Base-by-base conservation (phyloP, 1,139 yeast species). In the Blastobotrys aristatus region DNA sequence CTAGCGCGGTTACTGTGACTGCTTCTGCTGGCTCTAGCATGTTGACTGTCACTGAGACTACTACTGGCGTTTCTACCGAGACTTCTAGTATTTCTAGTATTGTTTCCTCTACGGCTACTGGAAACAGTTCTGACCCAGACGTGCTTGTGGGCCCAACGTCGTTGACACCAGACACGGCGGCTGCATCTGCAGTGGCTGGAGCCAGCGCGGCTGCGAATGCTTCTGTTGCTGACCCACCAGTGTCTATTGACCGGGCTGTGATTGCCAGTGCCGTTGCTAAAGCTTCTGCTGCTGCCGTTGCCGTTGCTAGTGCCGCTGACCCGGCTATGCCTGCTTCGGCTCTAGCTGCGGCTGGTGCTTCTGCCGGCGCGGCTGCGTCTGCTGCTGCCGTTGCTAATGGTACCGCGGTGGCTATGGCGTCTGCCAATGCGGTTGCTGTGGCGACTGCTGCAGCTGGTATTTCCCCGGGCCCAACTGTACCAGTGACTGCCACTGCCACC, bases 181-280 rank as follows among this genome's bases (percentile, higher is more conserved):
- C 16, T 37, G 30, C 14, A 3, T 20, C 17, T n/a, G 35, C 14
- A 18, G 8, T 18, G 10, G 35, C 35, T 8, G 14, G 18, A 4
- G 18, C 35, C 20, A 32, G 18, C 8, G 26, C 22, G 7, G 7
- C 13, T 24, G 20, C 29, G 2, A 37, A 29, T 7, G 40, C 21
- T 24, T 21, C 40, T 37, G 14, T 24, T n/a, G n/a, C 31, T 10
- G 17, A 37, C 14, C 20, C 17, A 6, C 31, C 31, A 26, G 31
- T 24, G n/a, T 21, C 40, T 22, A 53, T 57, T 17, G 56, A 58
- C 26, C 59, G 56, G 50, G 55, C 58, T 21, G 53, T 58, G 40
- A 56, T 61, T 20, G 55, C 36, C 16, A 34, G 17, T 21, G 24
- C n/a, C n/a, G 21, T 21, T n/a, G 31, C 31, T n/a, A 27, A n/a